Evolutionary conservation across 441 rosid species (phyloP), one percentile per base, ranked within the genome.

Genomic region (Erodium texanum): DNA sequence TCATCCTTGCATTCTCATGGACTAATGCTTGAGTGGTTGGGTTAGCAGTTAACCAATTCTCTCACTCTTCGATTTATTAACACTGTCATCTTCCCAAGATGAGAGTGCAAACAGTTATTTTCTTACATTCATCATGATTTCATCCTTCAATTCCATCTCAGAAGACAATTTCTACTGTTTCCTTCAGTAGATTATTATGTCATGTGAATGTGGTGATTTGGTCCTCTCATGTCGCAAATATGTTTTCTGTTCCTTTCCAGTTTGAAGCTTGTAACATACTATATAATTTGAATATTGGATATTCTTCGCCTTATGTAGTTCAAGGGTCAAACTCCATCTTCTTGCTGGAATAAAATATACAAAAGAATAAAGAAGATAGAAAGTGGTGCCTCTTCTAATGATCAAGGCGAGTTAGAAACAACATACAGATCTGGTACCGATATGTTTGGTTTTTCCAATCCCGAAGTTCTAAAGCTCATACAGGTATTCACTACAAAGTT

Each of bases 361-460:
- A 81, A 45, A 79, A 86, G 79, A 75, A 73, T 88, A 70, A 85
- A 75, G 74, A 85, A 82, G 80, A 67, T 74, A 52, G 80, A 73
- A 54, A 76, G 71, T 64, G 22, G 78, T 72, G 66, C 75, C 71
- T 75, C 81, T 36, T 45, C 62, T 67, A 66, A 18, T 62, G 78
- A 76, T 70, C 81, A 86, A 70, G 75, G 71, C 73, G 79, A 71
- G 72, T 73, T 74, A 22, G 80, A 80, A 58, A 82, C 75, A 63
- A 71, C 43, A 22, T 73, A 36, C 69, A 76, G 76, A 74, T 81
- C 90, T 62, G 97, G 97, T 70, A 76, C 91, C 68, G 85, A 88
- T 66, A 87, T 94, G 97, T 94, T 94, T 87, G 99, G 97, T 73
- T 91, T 94, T 82, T 94, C 96, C 70, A 75, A 80, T 79, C 92